Percentiles rank a stretch among this genome's conserved stretches.
Conservation (phyloP, 2,329 filamentous ascomycete genomes). For the Cercospora zeina region DNA sequence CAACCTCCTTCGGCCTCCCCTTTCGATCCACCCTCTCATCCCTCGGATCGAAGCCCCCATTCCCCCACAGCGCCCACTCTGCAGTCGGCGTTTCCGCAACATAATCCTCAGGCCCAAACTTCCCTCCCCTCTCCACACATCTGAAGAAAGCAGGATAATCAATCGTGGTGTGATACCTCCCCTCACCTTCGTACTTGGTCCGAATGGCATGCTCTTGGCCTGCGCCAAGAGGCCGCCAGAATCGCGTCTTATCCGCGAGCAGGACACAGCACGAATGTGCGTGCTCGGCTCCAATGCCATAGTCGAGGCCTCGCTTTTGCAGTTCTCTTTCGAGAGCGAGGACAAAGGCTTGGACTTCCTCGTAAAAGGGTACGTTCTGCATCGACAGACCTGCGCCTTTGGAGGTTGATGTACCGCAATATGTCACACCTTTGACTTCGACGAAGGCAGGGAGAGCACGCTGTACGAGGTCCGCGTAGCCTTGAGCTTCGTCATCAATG, state of each 20-base stretch:
- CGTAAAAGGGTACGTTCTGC: conserved; percentile 96
- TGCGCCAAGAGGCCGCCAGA: conserved; percentile 54
- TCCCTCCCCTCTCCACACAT: conserved; percentile 66
- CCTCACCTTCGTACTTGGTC: conserved; percentile 56
- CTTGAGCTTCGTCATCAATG: conserved; percentile 85
- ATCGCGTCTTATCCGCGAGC: conserved; percentile 73
- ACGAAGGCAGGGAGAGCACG: conserved; percentile 86
- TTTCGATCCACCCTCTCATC: conserved; percentile 87
- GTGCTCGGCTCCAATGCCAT: conserved; percentile 93
- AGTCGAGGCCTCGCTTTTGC: conserved; percentile 67
- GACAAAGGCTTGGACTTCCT: conserved; percentile 83
- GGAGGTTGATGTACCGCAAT: conserved; percentile 86
- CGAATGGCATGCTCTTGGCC: neutral
- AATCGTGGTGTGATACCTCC: conserved; percentile 80
- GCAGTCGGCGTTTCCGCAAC: conserved; percentile 73
- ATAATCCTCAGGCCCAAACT: conserved; percentile 85
- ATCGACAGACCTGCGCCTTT: conserved; percentile 87
- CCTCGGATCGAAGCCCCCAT: conserved; percentile 88
- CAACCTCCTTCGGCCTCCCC: conserved; percentile 50
- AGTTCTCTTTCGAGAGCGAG: conserved; percentile 70
- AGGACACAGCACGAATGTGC: conserved; percentile 92
- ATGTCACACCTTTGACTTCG: conserved; percentile 95
- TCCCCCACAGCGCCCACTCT: conserved; percentile 93
- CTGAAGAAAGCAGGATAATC: conserved; percentile 88
- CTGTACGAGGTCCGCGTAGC: conserved; percentile 86